Evolutionary conservation across 1,284 basidiomycete genomes (phyloP).

Genomic region (Thelephora terrestris): DNA sequence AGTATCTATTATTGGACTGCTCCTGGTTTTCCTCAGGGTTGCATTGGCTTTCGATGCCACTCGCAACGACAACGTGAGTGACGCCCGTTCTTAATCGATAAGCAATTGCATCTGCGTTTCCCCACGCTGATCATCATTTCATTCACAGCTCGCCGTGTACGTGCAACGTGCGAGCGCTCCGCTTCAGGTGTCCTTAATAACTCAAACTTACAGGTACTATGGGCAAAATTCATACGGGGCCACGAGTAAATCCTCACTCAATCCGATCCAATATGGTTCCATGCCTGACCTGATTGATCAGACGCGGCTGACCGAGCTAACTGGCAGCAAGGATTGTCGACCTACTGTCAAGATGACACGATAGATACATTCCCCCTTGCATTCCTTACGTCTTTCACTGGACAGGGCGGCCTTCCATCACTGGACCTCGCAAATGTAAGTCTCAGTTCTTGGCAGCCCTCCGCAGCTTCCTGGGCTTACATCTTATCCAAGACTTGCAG

Average conservation of each 20-base stretch:
- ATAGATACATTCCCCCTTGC: slow-evolving; percentile 49
- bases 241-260: slow-evolving; percentile 21
- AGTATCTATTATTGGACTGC: no score
- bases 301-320: slow-evolving; percentile 26
- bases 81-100: no score
- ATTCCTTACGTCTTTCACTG: slow-evolving; percentile 49
- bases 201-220: slow-evolving; percentile 23
- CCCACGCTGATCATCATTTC: neutral
- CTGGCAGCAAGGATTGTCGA: slow-evolving; percentile 39
- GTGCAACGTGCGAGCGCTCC: slow-evolving; percentile 1
- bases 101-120: neutral
- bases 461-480: neutral
- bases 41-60: slow-evolving; percentile 6
- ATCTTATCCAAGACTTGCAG: slow-evolving; percentile 36
- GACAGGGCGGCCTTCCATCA: slow-evolving; percentile 42
- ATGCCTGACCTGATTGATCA: neutral
- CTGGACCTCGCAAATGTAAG: slow-evolving; percentile 52
- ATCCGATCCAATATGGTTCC: neutral
- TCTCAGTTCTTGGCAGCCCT: neutral
- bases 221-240: slow-evolving; percentile 51
- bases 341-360: slow-evolving; percentile 43
- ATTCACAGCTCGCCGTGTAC: slow-evolving; percentile 16
- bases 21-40: no score
- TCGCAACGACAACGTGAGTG: slow-evolving; percentile 10
- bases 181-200: neutral